Conservation (phyloP, 306 rosid species). For the Pachyrhizus erosus region DNA sequence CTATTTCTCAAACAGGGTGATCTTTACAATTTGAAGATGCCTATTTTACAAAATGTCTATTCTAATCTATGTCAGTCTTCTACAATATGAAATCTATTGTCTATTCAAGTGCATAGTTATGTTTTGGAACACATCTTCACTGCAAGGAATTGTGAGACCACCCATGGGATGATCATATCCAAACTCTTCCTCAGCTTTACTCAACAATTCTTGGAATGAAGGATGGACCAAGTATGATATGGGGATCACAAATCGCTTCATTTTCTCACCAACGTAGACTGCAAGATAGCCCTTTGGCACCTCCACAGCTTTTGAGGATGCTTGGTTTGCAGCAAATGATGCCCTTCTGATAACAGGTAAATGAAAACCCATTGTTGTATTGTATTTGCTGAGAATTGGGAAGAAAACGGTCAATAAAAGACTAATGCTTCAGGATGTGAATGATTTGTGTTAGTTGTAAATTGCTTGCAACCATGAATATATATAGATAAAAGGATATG, state of each 20-base stretch:
- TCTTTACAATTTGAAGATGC: slow-evolving; percentile 3
- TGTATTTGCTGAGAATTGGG: no score
- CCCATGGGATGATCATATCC: slow-evolving; percentile 61
- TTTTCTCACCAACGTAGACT: slow-evolving; percentile 23
- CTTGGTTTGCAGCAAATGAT: no score
- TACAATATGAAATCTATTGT: neutral
- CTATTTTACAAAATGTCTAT: slow-evolving; percentile 19
- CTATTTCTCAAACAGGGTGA: neutral
- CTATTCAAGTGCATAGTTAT: slow-evolving; percentile 37
- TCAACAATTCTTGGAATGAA: slow-evolving; percentile 51
- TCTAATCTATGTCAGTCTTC: slow-evolving; percentile 15
- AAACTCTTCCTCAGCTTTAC: slow-evolving; percentile 45
- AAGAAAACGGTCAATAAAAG: no score
- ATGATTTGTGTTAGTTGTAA: no score
- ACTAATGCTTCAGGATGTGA: no score
- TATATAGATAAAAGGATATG: neutral
- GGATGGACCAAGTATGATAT: slow-evolving; percentile 50
- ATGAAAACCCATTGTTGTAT: no score
- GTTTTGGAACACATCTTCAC: slow-evolving; percentile 30
- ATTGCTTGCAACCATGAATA: neutral
- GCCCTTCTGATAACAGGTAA: no score
- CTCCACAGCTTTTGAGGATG: no score
- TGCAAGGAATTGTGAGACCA: slow-evolving; percentile 55
- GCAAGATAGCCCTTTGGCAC: no score
- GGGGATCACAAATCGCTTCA: slow-evolving; percentile 54